Evolutionary conservation across 2,329 filamentous ascomycete genomes (phyloP).

Genomic region (Xylariaceae sp.): DNA sequence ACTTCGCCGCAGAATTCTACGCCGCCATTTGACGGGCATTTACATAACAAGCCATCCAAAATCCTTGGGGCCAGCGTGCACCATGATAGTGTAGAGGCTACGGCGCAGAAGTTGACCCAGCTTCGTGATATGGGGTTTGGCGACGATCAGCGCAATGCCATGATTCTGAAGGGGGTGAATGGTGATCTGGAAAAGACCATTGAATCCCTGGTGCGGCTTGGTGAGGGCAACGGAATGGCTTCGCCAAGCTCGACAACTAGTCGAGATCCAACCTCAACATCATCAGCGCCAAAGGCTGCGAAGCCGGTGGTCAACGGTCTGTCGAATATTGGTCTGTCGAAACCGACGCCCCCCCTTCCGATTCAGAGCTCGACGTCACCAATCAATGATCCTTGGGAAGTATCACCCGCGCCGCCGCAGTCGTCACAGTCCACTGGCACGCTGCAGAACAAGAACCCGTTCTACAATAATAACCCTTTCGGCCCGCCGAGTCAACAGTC

Average conservation of each 20-base stretch:
- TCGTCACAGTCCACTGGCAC: slow-evolving; percentile 61
- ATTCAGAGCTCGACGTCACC: slow-evolving; percentile 35
- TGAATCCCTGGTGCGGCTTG: slow-evolving; percentile 76
- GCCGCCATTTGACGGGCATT: slow-evolving; percentile 33
- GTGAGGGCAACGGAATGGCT: slow-evolving; percentile 54
- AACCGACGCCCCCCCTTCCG: slow-evolving; percentile 25
- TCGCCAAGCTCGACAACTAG: slow-evolving; percentile 40
- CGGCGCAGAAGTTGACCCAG: slow-evolving; percentile 69
- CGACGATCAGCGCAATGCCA: slow-evolving; percentile 74
- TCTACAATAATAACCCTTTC: slow-evolving; percentile 65
- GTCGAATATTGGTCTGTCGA: slow-evolving; percentile 18
- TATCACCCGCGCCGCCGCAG: slow-evolving; percentile 49
- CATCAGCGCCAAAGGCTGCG: slow-evolving; percentile 48
- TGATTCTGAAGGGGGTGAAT: slow-evolving; percentile 74
- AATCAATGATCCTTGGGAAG: slow-evolving; percentile 65
- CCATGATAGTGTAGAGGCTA: slow-evolving; percentile 48
- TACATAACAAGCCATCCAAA: slow-evolving; percentile 59
- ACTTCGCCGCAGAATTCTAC: slow-evolving; percentile 33
- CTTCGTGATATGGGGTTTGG: slow-evolving; percentile 88
- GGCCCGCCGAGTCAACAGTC: slow-evolving; percentile 43
- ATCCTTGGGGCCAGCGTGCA: slow-evolving; percentile 65
- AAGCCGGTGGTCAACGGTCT: slow-evolving; percentile 28
- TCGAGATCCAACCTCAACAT: slow-evolving; percentile 46
- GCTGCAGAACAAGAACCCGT: slow-evolving; percentile 53
- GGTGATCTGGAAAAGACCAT: slow-evolving; percentile 83